Conservation (phyloP, 768 basidiomycete species). For the Cubamyces lactineus region DNA sequence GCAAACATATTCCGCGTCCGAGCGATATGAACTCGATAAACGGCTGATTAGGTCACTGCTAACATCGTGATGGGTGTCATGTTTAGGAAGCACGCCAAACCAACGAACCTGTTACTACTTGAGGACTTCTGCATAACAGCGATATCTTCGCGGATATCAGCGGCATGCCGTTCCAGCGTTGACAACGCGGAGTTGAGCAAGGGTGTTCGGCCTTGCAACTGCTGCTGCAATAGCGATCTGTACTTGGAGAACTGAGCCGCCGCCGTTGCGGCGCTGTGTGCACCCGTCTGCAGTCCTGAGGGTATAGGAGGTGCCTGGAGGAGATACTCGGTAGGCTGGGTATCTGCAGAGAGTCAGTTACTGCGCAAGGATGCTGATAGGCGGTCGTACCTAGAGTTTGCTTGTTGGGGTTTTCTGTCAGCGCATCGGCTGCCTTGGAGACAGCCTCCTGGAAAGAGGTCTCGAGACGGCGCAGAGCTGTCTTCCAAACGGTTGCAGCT, state of each 20-base stretch:
- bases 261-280: slow-evolving; percentile 35
- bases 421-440: slow-evolving; percentile 39
- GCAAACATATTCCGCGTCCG: slow-evolving; percentile 54
- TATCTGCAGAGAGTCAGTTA: slow-evolving; percentile 40
- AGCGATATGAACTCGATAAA: slow-evolving; percentile 50
- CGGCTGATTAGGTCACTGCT: slow-evolving; percentile 45
- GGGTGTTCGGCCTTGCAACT: slow-evolving; percentile 66
- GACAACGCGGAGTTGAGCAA: slow-evolving; percentile 60
- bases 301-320: slow-evolving; percentile 52
- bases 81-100: neutral
- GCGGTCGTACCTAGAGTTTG: slow-evolving; percentile 29
- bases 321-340: slow-evolving; percentile 55
- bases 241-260: slow-evolving; percentile 63
- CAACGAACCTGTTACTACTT: slow-evolving; percentile 48
- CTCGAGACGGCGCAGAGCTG: slow-evolving; percentile 47
- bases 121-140: slow-evolving; percentile 46
- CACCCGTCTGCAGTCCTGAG: slow-evolving; percentile 48
- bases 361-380: slow-evolving; percentile 12
- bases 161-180: slow-evolving; percentile 62
- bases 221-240: slow-evolving; percentile 59
- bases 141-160: slow-evolving; percentile 63
- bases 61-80: slow-evolving; percentile 2
- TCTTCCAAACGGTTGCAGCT: slow-evolving; percentile 62
- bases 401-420: slow-evolving; percentile 34
- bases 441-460: slow-evolving; percentile 51